phyloP scores from a whole-genome alignment of 2,329 filamentous ascomycete genomes.

The Sordariomycetes sp. region DNA sequence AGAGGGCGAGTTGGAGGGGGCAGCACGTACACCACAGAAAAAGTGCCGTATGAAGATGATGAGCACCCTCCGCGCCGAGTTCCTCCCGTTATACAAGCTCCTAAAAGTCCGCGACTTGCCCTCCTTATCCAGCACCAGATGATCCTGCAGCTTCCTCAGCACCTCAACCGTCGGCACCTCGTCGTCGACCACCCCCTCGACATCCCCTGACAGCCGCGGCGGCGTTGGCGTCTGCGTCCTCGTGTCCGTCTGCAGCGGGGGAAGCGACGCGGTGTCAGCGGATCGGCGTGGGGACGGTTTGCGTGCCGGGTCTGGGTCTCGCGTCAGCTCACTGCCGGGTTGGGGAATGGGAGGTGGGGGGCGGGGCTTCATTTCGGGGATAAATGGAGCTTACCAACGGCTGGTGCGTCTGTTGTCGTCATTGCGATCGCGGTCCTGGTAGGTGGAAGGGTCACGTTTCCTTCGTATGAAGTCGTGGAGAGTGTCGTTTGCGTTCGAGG shows the following conservation, averaged over 20 bases:
- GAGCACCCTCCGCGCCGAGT: constrained; percentile 43
- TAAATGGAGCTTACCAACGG: not conserved
- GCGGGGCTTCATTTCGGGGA: not conserved
- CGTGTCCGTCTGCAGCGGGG: not conserved
- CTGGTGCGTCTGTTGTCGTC: not conserved
- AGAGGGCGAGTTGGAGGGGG: not conserved
- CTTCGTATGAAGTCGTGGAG: not conserved
- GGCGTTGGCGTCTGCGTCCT: not conserved
- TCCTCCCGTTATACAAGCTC: constrained; percentile 44
- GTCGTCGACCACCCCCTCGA: constrained; percentile 41
- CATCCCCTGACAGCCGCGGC: constrained; percentile 25
- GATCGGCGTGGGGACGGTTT: not conserved
- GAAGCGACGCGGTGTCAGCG: not conserved
- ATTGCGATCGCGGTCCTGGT: not conserved
- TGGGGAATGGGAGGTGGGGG: not conserved
- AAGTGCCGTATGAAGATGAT: constrained; percentile 69
- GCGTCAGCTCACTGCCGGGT: not conserved
- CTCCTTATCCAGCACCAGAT: constrained; percentile 46
- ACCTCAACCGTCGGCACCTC: constrained; percentile 35
- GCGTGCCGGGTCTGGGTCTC: not conserved
- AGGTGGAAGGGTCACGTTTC: not conserved
- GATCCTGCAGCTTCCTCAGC: constrained; percentile 37
- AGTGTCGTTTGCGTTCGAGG: not conserved
- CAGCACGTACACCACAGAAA: constrained; percentile 57
- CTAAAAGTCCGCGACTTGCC: constrained; percentile 49